phyloP scores from a whole-genome alignment of 768 basidiomycete genomes.

The Tubosaeta sp. region DNA sequence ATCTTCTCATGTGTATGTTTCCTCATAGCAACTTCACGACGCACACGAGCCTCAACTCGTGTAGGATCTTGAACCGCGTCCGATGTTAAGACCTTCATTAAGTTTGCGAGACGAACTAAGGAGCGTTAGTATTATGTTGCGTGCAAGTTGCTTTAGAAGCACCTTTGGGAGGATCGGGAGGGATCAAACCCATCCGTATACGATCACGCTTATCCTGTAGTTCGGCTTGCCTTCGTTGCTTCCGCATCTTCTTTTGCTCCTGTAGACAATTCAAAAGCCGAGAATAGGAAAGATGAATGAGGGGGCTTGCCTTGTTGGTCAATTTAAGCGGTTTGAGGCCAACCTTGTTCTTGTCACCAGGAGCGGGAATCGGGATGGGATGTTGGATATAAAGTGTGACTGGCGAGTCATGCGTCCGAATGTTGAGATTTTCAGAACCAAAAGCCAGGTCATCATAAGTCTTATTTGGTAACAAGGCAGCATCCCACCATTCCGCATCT shows the following conservation, averaged over 20 bases:
- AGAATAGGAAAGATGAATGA: neutral
- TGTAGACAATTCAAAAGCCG: conserved; percentile 13
- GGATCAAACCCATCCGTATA: conserved; percentile 92
- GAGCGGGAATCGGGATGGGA: conserved; percentile 93
- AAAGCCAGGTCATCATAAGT: conserved; percentile 70
- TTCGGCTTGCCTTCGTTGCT: conserved; percentile 81
- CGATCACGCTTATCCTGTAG: conserved; percentile 93
- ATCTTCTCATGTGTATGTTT: conserved; percentile 89
- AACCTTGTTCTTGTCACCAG: conserved; percentile 77
- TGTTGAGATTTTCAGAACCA: conserved; percentile 56
- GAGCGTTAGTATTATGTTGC: neutral
- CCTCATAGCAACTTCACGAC: conserved; percentile 88
- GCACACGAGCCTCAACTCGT: conserved; percentile 91
- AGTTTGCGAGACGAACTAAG: conserved; percentile 84
- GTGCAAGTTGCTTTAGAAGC: conserved; percentile 4
- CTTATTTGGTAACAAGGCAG: conserved; percentile 73
- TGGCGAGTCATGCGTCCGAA: conserved; percentile 63
- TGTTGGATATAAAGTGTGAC: conserved; percentile 93
- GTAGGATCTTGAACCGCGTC: conserved; percentile 98
- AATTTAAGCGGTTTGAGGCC: conserved; percentile 84
- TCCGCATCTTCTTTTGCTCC: conserved; percentile 98
- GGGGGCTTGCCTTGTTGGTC: conserved; percentile 67
- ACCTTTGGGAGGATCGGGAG: conserved; percentile 96
- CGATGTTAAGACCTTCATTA: conserved; percentile 97
- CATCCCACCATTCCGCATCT: conserved; percentile 97